Evolutionary conservation across 2,329 filamentous ascomycete genomes (phyloP), one percentile per base, ranked within the genome.

Genomic region (Beauveria asiatica): DNA sequence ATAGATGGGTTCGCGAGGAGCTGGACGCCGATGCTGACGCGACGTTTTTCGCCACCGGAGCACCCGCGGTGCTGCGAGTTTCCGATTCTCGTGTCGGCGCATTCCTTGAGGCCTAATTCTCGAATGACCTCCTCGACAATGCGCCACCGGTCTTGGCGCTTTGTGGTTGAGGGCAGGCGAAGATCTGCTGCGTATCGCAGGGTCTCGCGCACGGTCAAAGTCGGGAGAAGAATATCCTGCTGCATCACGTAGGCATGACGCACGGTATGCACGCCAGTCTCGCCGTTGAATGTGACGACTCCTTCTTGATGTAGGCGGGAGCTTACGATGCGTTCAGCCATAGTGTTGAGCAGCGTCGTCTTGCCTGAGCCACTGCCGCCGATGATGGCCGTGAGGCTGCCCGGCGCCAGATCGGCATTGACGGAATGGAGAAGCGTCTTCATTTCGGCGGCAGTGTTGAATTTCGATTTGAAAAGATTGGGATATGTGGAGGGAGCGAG

Each of bases 1-100:
- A 92, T 81, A 6, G 87, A 90, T 1, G 89, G 89, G 68, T 92
- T 92, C 5, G 87, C 84, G n/a, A 92, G 76, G 60, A 92, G 77
- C 71, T 92, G 89, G 5, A 92, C 88, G 2, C 88, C 89, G 52
- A 92, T 89, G 63, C 87, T 90, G 0, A 87, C 87, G 37, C 89
- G 77, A 63, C 89, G 78, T 75, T 91, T 92, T 70, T 92, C 89
- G 3, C 89, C 89, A 0, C 89, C 89, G 50, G 87, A 91, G 67
- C 89, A 92, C 0, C 88, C 89, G 50, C 88, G 86, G 66, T 90
- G 86, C 55, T 82, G 80, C 60, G 81, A 82, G 65, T 85, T 87
- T 1, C 89, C 89, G 57, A 92, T 88, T 9, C 85, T 77, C 0
- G 89, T 92, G 64, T 90, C 76, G 25, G 88, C 88, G 61, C 89